Percentiles rank a stretch among this genome's conserved stretches.
phyloP scores from a whole-genome alignment of 2,329 filamentous ascomycete genomes.

The Aureobasidium uvarum region DNA sequence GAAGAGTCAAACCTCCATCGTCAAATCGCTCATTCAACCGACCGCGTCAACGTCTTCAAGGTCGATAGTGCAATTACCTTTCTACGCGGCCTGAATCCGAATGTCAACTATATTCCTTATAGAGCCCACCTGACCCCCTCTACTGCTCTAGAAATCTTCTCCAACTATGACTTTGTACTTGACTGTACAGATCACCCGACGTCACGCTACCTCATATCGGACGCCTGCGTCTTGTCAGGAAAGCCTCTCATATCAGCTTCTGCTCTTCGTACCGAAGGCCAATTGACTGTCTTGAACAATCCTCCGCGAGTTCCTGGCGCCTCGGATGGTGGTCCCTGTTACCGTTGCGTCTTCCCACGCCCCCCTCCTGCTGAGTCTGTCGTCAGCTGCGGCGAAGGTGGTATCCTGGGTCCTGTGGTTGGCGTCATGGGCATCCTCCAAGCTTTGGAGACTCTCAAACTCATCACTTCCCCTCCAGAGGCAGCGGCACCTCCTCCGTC shows the following conservation, averaged over 20 bases:
- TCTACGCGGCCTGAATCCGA: slow-evolving; percentile 62
- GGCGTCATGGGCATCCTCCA: slow-evolving; percentile 92
- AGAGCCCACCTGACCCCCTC: slow-evolving; percentile 63
- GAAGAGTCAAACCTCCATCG: slow-evolving; percentile 90
- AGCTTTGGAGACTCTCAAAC: slow-evolving; percentile 81
- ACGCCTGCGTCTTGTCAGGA: slow-evolving; percentile 74
- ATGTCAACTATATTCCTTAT: slow-evolving; percentile 63
- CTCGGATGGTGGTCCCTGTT: slow-evolving; percentile 72
- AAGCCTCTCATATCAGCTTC: slow-evolving; percentile 87
- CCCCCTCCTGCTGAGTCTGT: slow-evolving; percentile 82
- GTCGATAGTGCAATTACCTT: slow-evolving; percentile 65
- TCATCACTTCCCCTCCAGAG: slow-evolving; percentile 55
- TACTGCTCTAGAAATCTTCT: slow-evolving; percentile 66
- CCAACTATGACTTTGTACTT: slow-evolving; percentile 75
- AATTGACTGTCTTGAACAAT: slow-evolving; percentile 83
- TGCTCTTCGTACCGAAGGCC: slow-evolving; percentile 82
- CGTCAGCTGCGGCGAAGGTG: slow-evolving; percentile 85
- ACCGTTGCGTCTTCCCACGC: slow-evolving; percentile 86
- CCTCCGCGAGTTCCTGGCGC: slow-evolving; percentile 64
- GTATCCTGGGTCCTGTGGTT: slow-evolving; percentile 88
- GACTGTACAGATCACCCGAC: slow-evolving; percentile 96
- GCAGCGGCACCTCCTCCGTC: slow-evolving; percentile 37
- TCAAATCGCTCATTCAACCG: slow-evolving; percentile 76
- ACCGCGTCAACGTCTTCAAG: slow-evolving; percentile 71
- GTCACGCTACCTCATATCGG: slow-evolving; percentile 88